Percentiles rank a stretch among this genome's conserved stretches.
Conservation (phyloP, 169 alveolate species). For the Plasmodium fragile region DNA sequence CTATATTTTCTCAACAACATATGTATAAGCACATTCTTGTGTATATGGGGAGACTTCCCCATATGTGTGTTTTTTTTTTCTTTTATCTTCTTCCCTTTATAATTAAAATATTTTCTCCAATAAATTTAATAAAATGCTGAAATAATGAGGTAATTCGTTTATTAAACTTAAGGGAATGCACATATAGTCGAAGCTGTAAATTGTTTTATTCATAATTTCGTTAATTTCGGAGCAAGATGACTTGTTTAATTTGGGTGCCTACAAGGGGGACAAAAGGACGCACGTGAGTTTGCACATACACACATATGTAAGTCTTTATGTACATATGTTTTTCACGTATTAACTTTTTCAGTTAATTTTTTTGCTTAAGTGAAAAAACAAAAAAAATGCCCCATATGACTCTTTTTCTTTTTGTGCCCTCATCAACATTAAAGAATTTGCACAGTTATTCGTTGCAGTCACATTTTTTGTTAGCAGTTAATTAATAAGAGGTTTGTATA, state of each 20-base stretch:
- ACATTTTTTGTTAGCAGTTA: background rate
- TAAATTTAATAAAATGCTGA: conserved; percentile 67
- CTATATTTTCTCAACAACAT: background rate
- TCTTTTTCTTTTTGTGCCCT: background rate
- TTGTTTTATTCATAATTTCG: conserved; percentile 52
- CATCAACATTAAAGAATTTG: background rate
- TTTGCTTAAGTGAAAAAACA: background rate
- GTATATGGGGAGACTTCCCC: background rate
- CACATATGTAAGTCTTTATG: conserved; percentile 6
- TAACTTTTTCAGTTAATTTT: background rate
- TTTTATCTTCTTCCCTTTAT: background rate
- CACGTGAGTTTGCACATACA: background rate
- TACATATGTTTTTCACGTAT: background rate
- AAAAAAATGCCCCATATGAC: background rate
- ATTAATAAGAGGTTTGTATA: background rate
- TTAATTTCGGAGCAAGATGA: conserved; percentile 26
- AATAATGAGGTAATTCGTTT: conserved; percentile 44
- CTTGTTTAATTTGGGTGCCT: conserved; percentile 67
- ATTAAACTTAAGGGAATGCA: conserved; percentile 65
- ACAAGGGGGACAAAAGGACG: background rate
- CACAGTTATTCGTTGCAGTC: background rate
- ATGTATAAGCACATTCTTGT: background rate
- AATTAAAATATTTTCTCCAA: conserved; percentile 69
- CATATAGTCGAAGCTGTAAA: conserved; percentile 75
- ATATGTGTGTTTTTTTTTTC: conserved; percentile 9